A percentile compares a stretch with the other conserved stretches of the same genome.
phyloP scores from a whole-genome alignment of 352 stramenopile species.

The Phytophthora multivora region DNA sequence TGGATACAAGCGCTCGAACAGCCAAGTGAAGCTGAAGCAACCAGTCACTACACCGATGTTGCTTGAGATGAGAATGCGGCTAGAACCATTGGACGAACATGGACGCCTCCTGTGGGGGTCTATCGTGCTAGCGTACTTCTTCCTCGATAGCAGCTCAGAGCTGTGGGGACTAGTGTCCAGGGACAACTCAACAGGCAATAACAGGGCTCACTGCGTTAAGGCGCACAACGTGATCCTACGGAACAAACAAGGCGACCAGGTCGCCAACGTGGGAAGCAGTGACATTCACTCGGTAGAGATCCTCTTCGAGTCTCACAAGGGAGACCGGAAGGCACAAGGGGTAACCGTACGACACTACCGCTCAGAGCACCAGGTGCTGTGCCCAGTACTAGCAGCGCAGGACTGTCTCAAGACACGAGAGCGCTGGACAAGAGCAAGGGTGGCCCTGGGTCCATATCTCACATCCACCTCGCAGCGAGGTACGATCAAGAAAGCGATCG shows the following conservation, averaged over 20 bases:
- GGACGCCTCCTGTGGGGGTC: constrained; percentile 12
- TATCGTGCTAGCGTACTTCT: constrained; percentile 8
- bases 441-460: constrained; percentile 18
- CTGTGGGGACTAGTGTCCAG: constrained; percentile 18
- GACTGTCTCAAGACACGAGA: constrained; percentile 13
- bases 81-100: not conserved
- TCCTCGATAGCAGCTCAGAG: constrained; percentile 27
- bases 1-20: constrained; percentile 8
- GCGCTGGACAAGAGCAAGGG: not conserved
- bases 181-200: not conserved
- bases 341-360: constrained; percentile 19
- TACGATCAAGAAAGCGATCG: constrained; percentile 24
- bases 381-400: constrained; percentile 21
- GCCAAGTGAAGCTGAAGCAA: constrained; percentile 22
- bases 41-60: not conserved
- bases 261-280: not conserved
- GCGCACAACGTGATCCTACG: constrained; percentile 3
- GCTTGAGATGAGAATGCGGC: constrained; percentile 10
- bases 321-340: constrained; percentile 4
- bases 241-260: not conserved
- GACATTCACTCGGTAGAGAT: constrained; percentile 3
- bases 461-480: constrained; percentile 3
- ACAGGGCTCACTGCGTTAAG: constrained; percentile 9
- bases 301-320: constrained; percentile 12
- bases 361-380: constrained; percentile 12